Conservation (phyloP, 495 filamentous ascomycete species). For the Jackrogersella minutella region DNA sequence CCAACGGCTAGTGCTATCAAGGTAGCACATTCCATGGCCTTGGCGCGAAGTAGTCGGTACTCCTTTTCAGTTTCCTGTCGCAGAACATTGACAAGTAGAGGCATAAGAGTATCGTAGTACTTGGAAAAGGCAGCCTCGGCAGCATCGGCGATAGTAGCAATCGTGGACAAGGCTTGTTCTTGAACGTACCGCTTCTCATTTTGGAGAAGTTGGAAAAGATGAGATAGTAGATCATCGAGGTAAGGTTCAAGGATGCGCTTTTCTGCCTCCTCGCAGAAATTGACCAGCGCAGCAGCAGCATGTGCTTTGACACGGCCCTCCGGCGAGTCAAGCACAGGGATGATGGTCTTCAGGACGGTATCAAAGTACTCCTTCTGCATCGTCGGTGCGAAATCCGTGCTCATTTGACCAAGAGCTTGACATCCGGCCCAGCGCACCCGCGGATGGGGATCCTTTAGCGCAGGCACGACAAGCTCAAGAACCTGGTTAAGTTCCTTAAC, state of each 20-base stretch:
- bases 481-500: slow-evolving; percentile 92
- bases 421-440: slow-evolving; percentile 98
- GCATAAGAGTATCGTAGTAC: slow-evolving; percentile 97
- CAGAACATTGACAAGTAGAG: slow-evolving; percentile 87
- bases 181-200: slow-evolving; percentile 95
- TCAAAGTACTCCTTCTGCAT: slow-evolving; percentile 98
- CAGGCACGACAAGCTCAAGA: slow-evolving; percentile 89
- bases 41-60: slow-evolving; percentile 86
- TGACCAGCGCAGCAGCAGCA: slow-evolving; percentile 94
- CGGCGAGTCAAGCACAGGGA: slow-evolving; percentile 87
- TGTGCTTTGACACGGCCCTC: slow-evolving; percentile 97
- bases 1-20: slow-evolving; percentile 96
- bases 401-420: slow-evolving; percentile 99
- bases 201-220: slow-evolving; percentile 83
- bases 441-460: slow-evolving; percentile 89
- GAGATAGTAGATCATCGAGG: slow-evolving; percentile 82
- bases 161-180: slow-evolving; percentile 97
- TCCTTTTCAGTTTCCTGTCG: slow-evolving; percentile 91
- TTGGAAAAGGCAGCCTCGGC: slow-evolving; percentile 94
- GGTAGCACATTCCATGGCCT: slow-evolving; percentile 99
- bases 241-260: slow-evolving; percentile 93
- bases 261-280: slow-evolving; percentile 99
- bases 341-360: slow-evolving; percentile 84
- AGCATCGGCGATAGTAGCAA: slow-evolving; percentile 97
- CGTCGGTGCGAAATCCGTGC: slow-evolving; percentile 97